Base-by-base conservation (phyloP, 75 land plant genomes). In the Cunninghamia lanceolata region DNA sequence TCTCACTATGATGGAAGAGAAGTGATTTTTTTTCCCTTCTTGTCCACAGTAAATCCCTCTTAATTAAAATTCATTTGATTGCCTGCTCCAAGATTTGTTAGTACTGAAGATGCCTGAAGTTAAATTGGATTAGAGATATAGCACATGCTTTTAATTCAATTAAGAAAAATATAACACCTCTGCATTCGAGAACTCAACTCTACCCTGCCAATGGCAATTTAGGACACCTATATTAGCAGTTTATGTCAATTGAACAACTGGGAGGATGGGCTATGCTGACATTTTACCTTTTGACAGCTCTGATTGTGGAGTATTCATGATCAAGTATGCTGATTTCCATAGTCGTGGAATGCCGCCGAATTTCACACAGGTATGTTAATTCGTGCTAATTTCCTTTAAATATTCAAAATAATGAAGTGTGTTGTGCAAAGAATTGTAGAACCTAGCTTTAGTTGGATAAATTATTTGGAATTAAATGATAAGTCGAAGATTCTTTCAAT, bases 151-250 rank as follows among this genome's bases (percentile, higher is more conserved):
- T 34, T 71, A 56, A n/a, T 32, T 86, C 43, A 82, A 52, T 47
- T 46, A 84, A 35, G 91, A 90, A 84, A 83, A 77, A 35, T 84
- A 85, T 77, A 63, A 56, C 40, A 88, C 87, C 88, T 77, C 83
- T 76, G 46, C 71, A 32, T 46, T 46, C 3, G 47, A 46, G 47
- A 9, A 46, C 9, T 8, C 9, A 46, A 46, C 47, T 46, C 47
- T 85, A 74, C 40, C 88, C 80, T 76, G 87, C 91, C 3, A 83
- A 78, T 38, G 89, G 88, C 17, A 88, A 88, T 35, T 90, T 90
- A 15, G 90, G 73, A 50, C 91, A 90, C 84, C 54, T 85, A 14
- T 88, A 90, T 81, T 85, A 87, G 91, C 88, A 90, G 17, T n/a
- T 39, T 25, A 34, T 63, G 53, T 36, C 38, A 30, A 30, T 74